Evolutionary conservation across 2,329 filamentous ascomycete genomes (phyloP), one percentile per base, ranked within the genome.

Genomic region (Penicillium polonicum): DNA sequence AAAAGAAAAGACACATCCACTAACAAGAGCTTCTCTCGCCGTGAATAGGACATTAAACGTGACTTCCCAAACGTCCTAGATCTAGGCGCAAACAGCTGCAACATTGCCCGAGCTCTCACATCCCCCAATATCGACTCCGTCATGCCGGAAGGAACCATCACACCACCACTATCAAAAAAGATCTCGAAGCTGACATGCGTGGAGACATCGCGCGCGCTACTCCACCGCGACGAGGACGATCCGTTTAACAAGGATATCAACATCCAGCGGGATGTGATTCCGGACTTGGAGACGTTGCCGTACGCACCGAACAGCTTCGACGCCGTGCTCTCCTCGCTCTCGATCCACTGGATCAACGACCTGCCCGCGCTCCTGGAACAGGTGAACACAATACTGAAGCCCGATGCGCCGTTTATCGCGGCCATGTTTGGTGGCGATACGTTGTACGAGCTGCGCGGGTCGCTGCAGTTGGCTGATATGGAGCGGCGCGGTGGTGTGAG

Each of bases 371-470:
- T 95, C 12, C 82, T 99, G 2, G 82, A 87, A 1, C 91, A 96
- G 71, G 88, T 97, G 71, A 96, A 96, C 79, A 83, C 85, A 63
- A 80, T 95, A 35, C 83, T 99, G 27, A 96, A 95, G 75, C 92
- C 93, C 0, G 94, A 99, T 73, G 83, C 85, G 56, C 92, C 95
- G 1, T 96, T 99, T 71, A 87, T 99, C 46, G 93, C 90, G 15
- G 93, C 93, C 64, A 99, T 99, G 92, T 88, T 96, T 60, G 94
- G 94, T 55, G 94, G 94, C 0, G 94, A 99, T 74, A 93, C 90
- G 8, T 82, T 99, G 1, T 99, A 88, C 72, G 94, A 99, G 79
- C 83, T 99, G 53, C 90, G 94, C 35, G 96, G 93, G 0, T 94
- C 92, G 35, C 81, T 99, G 15, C 94, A 99, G 76, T 83, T 99